A percentile compares a stretch with the other conserved stretches of the same genome.
phyloP scores from a whole-genome alignment of 768 basidiomycete species.

The Gymnopilus dilepis region DNA sequence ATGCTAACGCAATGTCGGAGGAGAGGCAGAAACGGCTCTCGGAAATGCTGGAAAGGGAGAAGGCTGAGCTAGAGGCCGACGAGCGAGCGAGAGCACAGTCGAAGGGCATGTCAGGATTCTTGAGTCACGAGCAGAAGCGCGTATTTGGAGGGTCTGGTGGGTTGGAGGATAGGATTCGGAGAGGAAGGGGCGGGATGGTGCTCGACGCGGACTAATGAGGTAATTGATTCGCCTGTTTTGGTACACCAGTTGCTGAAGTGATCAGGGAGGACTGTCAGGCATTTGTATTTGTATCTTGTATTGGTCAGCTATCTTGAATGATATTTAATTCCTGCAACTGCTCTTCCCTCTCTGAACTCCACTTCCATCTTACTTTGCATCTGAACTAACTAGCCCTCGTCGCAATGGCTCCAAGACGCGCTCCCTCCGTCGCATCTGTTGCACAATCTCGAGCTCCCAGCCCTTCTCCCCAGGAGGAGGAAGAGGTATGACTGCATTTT shows the following conservation, averaged over 20 bases:
- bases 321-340: constrained; percentile 7
- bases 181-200: constrained; percentile 75
- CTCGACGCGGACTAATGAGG: constrained; percentile 58
- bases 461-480: constrained; percentile 49
- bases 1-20: constrained; percentile 67
- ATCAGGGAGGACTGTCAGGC: neutral
- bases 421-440: constrained; percentile 51
- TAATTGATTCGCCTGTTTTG: neutral
- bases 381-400: no score
- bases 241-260: neutral
- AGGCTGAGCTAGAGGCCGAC: constrained; percentile 75
- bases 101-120: constrained; percentile 80
- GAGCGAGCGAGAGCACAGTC: constrained; percentile 69
- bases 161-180: constrained; percentile 76
- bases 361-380: neutral
- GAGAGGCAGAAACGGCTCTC: constrained; percentile 78
- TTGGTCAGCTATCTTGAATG: constrained; percentile 26
- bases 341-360: neutral
- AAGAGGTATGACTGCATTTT: constrained; percentile 37
- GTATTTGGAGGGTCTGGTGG: constrained; percentile 82
- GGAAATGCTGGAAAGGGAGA: constrained; percentile 74
- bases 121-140: constrained; percentile 83
- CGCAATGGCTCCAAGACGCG: constrained; percentile 57
- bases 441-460: constrained; percentile 56
- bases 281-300: constrained; percentile 20